Percentiles rank a stretch among this genome's conserved stretches.
Evolutionary conservation across 495 filamentous ascomycete species (phyloP).

Genomic region (Friedmanniomyces simplex): DNA sequence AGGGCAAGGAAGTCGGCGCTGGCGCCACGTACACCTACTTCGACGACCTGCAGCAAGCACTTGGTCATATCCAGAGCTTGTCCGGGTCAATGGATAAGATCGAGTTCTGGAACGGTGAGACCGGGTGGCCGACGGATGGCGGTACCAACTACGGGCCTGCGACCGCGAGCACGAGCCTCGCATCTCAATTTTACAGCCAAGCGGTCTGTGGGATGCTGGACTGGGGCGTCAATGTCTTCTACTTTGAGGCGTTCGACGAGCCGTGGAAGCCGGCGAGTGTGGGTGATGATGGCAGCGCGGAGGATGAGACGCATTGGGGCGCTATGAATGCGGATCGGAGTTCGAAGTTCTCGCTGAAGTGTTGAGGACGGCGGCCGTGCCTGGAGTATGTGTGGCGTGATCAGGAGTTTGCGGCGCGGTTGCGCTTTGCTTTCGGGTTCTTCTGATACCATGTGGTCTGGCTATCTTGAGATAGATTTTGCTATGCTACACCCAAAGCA

Average conservation of each 20-base stretch:
- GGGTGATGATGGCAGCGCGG: conserved; percentile 56
- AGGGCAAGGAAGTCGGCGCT: conserved; percentile 53
- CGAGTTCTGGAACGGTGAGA: conserved; percentile 69
- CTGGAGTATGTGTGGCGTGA: neutral
- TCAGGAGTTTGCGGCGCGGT: neutral
- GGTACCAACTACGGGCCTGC: conserved; percentile 57
- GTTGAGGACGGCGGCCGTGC: neutral
- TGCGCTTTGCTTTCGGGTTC: neutral
- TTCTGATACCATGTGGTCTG: neutral
- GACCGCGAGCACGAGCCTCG: conserved; percentile 50
- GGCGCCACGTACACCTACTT: conserved; percentile 66
- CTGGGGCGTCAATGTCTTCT: conserved; percentile 70
- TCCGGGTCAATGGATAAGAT: conserved; percentile 45
- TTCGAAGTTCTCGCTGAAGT: conserved; percentile 37
- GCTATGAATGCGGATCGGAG: conserved; percentile 53
- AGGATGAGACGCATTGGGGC: conserved; percentile 71
- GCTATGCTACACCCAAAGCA: neutral
- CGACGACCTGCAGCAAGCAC: conserved; percentile 62
- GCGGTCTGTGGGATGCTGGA: conserved; percentile 61
- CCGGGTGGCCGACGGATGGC: conserved; percentile 51
- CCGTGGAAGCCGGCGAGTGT: conserved; percentile 63
- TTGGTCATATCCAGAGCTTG: conserved; percentile 54
- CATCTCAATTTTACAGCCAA: conserved; percentile 51
- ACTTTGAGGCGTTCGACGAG: conserved; percentile 78
- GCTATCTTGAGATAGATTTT: neutral